Evolutionary conservation across 208 protist genomes (phyloP).

Genomic region (Wallacemonas collosoma): DNA sequence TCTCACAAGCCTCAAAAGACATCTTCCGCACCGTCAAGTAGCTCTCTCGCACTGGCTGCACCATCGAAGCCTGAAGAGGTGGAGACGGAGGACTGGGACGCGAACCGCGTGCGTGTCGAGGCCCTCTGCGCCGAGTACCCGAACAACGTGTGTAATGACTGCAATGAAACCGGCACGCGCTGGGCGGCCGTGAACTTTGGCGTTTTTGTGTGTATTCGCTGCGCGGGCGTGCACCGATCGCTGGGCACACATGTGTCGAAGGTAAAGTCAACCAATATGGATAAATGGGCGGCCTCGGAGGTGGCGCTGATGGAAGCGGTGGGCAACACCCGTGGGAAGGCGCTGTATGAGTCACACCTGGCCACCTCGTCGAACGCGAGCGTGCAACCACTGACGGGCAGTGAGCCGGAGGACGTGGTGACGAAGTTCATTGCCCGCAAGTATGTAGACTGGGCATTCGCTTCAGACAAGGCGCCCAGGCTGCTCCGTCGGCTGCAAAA

Average conservation of each 20-base stretch:
- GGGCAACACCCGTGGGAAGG: constrained; percentile 68
- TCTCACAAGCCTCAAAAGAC: neutral
- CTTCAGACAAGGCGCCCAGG: constrained; percentile 43
- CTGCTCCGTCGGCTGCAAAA: constrained; percentile 52
- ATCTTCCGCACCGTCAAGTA: constrained; percentile 4
- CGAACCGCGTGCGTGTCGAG: constrained; percentile 64
- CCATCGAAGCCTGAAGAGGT: constrained; percentile 9
- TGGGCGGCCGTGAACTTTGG: constrained; percentile 92
- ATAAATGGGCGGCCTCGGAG: constrained; percentile 77
- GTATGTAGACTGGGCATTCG: constrained; percentile 70
- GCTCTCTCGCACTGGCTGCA: neutral
- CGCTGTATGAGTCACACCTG: constrained; percentile 59
- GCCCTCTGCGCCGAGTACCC: constrained; percentile 49
- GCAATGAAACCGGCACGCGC: constrained; percentile 70
- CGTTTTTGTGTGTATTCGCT: constrained; percentile 93
- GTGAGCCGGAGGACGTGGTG: constrained; percentile 43
- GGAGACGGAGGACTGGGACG: constrained; percentile 63
- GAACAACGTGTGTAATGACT: constrained; percentile 89
- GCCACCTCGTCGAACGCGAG: constrained; percentile 7
- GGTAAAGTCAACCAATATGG: constrained; percentile 94
- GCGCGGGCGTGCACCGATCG: constrained; percentile 92
- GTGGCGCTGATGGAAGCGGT: constrained; percentile 70
- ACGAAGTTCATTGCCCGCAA: constrained; percentile 67
- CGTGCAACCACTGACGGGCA: constrained; percentile 19
- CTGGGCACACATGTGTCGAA: constrained; percentile 94